Base-by-base conservation (phyloP, 306 rosid species). In the Ceratonia siliqua region DNA sequence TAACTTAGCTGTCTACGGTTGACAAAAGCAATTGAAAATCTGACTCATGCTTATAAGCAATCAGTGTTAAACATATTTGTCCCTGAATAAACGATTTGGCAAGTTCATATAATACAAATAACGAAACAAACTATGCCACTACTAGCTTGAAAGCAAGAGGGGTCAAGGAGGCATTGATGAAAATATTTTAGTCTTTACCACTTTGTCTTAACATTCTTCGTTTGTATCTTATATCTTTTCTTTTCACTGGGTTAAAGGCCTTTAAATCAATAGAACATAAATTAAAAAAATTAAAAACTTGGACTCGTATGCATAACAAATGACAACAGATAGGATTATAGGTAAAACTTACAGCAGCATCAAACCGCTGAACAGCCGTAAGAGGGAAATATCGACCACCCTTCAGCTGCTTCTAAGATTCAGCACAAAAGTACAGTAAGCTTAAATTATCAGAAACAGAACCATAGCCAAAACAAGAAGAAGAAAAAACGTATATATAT, bases 311-410 rank as follows among this genome's bases (percentile, higher is more conserved):
- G 74, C 56, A 53, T 32, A 35, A 53, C 59, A 25, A 62, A 67
- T 35, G 30, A 70, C 74, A 78, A 78, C 5, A 67, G 68, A 64
- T 62, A 46, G 75, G 62, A 62, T 53, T 73, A 71, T 43, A 8
- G 8, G 33, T 75, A 59, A 70, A 58, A 80, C 99, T 89, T 92
- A 92, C 99, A 57, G 89, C 81, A 57, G 96, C 96, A 82, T 94
- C 96, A 61, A 94, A 92, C 72, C 99, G 84, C 87, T 92, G 99
- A 82, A 94, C 82, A 38, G 95, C 99, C 5, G 97, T 90, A 46
- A 94, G 80, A 70, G 97, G 99, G 52, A 94, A 90, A 81, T 88
- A 94, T 33, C 89, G 76, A 71, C 99, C 97, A 6, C 90, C 82
- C 22, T 81, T 83, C 62, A 88, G 58, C 88, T 89, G 72, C 81